A percentile compares a stretch with the other conserved stretches of the same genome.
phyloP scores from a whole-genome alignment of 2,329 filamentous ascomycete genomes.

The Metarhizium sp. region DNA sequence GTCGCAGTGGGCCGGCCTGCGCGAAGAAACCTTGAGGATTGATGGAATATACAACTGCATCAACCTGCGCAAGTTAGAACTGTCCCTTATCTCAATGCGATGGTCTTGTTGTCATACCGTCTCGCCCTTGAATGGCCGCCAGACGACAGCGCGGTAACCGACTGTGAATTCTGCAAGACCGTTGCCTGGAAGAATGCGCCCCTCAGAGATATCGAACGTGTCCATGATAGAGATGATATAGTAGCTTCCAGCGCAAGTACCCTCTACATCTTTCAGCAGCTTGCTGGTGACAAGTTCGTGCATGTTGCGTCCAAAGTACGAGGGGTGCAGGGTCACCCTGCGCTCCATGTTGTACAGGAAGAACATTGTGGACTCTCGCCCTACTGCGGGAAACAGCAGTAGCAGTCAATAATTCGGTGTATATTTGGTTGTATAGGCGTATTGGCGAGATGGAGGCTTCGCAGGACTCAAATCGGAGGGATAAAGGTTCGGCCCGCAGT shows the following conservation, averaged over 20 bases:
- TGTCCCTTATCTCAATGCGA: slow-evolving; percentile 8
- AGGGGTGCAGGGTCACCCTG: slow-evolving; percentile 89
- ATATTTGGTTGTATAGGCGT: neutral
- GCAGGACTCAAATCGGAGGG: neutral
- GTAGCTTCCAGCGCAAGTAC: slow-evolving; percentile 89
- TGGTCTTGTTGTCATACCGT: slow-evolving; percentile 53
- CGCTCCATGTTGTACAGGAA: slow-evolving; percentile 97
- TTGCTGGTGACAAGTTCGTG: slow-evolving; percentile 83
- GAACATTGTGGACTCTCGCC: slow-evolving; percentile 60
- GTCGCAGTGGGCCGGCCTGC: slow-evolving; percentile 65
- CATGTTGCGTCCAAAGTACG: slow-evolving; percentile 92
- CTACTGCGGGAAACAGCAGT: neutral
- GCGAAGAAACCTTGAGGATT: slow-evolving; percentile 89
- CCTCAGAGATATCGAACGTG: slow-evolving; percentile 88
- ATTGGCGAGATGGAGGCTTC: neutral
- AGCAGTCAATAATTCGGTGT: neutral
- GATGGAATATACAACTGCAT: slow-evolving; percentile 86
- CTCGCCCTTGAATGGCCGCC: slow-evolving; percentile 96
- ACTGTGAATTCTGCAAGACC: slow-evolving; percentile 93
- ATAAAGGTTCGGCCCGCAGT: neutral
- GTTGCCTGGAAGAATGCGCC: slow-evolving; percentile 82
- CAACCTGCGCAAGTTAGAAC: slow-evolving; percentile 54
- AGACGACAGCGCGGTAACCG: slow-evolving; percentile 90
- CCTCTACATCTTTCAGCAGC: slow-evolving; percentile 87
- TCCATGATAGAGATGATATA: slow-evolving; percentile 98